Percentiles rank a stretch among this genome's conserved stretches.
These are phyloP conservation scores for Gaeumannomyces sp. DNA, from an alignment of 2,329 filamentous ascomycete genomes.

Conservation along the genomic window DNA sequence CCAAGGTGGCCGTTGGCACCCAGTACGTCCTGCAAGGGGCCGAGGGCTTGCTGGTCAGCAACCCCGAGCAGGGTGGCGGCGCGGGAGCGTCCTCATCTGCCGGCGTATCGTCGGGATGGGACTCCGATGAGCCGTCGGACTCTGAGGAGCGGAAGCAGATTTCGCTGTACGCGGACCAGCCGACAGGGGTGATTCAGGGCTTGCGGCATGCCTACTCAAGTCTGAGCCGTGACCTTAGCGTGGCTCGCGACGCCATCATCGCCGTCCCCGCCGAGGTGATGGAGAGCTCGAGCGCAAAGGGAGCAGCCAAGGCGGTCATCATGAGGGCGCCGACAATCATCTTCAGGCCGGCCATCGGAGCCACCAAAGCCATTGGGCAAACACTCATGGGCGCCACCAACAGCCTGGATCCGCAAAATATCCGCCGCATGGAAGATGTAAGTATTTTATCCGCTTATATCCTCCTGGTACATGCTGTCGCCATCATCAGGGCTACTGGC, in stretches of 20 bases:
- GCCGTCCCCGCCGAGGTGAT: slow-evolving; percentile 88
- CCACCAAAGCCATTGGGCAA: slow-evolving; percentile 81
- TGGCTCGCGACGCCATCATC: slow-evolving; percentile 86
- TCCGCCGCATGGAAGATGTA: slow-evolving; percentile 81
- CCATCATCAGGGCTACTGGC: background rate
- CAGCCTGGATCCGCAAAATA: slow-evolving; percentile 75
- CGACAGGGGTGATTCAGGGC: slow-evolving; percentile 80
- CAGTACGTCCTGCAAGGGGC: slow-evolving; percentile 88
- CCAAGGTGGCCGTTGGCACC: slow-evolving; percentile 89
- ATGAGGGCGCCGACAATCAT: slow-evolving; percentile 88
- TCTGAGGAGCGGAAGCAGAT: slow-evolving; percentile 67
- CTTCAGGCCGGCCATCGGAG: slow-evolving; percentile 82
- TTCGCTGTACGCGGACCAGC: slow-evolving; percentile 90
- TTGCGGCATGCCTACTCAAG: slow-evolving; percentile 76
- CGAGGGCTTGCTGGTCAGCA: slow-evolving; percentile 65
- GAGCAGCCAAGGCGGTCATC: slow-evolving; percentile 71
- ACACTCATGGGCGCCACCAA: slow-evolving; percentile 90
- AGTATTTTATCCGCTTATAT: slow-evolving; percentile 33
- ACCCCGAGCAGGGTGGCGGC: slow-evolving; percentile 20
- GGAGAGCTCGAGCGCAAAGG: slow-evolving; percentile 75
- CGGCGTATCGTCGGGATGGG: slow-evolving; percentile 9
- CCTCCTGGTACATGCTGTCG: too few relatives aligned
- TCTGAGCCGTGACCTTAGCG: slow-evolving; percentile 77
- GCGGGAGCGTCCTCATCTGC: slow-evolving; percentile 35
- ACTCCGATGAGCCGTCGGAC: slow-evolving; percentile 47